These are phyloP conservation scores for Neurospora africana DNA, from an alignment of 495 filamentous ascomycete species.

Conservation along the genomic window DNA sequence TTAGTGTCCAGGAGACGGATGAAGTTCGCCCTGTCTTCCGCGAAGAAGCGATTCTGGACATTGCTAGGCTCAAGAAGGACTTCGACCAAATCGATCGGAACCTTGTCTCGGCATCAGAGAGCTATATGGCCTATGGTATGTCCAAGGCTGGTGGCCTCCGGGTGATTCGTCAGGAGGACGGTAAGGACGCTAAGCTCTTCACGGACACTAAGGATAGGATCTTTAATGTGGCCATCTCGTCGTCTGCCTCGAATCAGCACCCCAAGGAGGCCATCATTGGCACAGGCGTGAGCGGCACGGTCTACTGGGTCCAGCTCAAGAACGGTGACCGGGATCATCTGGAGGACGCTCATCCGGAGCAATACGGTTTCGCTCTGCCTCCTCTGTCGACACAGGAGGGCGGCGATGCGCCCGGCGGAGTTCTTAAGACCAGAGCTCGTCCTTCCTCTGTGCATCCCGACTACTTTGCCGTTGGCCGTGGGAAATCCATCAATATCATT, in stretches of 20 bases:
- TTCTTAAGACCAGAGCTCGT: slow-evolving; percentile 91
- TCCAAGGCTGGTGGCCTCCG: slow-evolving; percentile 83
- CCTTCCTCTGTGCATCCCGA: slow-evolving; percentile 78
- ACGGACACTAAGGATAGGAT: slow-evolving; percentile 77
- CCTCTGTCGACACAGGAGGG: slow-evolving; percentile 65
- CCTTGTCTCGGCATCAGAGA: slow-evolving; percentile 76
- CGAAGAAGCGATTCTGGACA: slow-evolving; percentile 68
- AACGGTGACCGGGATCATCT: slow-evolving; percentile 62
- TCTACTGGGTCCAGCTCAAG: slow-evolving; percentile 78
- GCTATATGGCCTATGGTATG: slow-evolving; percentile 87
- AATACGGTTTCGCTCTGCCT: slow-evolving; percentile 70
- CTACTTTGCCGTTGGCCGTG: slow-evolving; percentile 88
- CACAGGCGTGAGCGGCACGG: slow-evolving; percentile 84
- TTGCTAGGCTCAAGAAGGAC: slow-evolving; percentile 89
- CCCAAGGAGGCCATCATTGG: slow-evolving; percentile 72
- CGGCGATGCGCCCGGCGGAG: slow-evolving; percentile 66
- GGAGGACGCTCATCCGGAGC: slow-evolving; percentile 59
- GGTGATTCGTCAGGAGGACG: slow-evolving; percentile 89
- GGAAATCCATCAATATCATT: slow-evolving; percentile 89
- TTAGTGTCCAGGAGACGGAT: slow-evolving; percentile 44
- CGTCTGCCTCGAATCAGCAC: slow-evolving; percentile 37
- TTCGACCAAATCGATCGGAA: slow-evolving; percentile 96
- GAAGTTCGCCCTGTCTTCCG: slow-evolving; percentile 44
- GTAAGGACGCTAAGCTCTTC: slow-evolving; percentile 80
- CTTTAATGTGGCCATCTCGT: slow-evolving; percentile 82